Percentiles rank a stretch among this genome's conserved stretches.
Conservation (phyloP, 257 asterid genomes). For the Scutellaria baicalensis region DNA sequence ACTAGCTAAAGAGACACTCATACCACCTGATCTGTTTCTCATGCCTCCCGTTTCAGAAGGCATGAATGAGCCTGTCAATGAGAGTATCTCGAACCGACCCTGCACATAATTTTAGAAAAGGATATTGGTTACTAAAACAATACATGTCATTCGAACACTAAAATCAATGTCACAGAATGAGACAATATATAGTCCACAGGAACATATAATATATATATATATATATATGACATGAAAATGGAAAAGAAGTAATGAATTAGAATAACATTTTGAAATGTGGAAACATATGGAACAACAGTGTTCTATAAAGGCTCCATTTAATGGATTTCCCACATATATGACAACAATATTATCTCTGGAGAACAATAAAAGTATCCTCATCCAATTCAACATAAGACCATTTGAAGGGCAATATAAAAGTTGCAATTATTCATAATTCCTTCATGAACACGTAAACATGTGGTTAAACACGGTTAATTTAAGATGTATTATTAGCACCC, state of each 20-base stretch:
- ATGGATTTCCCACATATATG: neutral
- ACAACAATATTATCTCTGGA: neutral
- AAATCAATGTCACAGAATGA: neutral
- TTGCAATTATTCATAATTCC: neutral
- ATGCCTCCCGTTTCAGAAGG: conserved; percentile 84
- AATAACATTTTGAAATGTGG: too few species aligned
- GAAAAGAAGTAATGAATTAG: too few species aligned
- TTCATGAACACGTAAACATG: neutral
- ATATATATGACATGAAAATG: too few species aligned
- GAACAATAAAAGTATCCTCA: neutral
- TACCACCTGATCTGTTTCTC: conserved; percentile 88
- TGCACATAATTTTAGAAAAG: neutral
- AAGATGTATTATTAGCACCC: neutral
- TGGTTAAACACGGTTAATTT: neutral
- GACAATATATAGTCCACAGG: neutral
- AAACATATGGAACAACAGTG: too few species aligned
- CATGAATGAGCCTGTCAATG: conserved; percentile 83
- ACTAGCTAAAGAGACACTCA: conserved; percentile 90
- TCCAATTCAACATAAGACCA: neutral
- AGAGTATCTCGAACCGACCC: conserved; percentile 96
- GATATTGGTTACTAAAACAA: neutral
- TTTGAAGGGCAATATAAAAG: neutral
- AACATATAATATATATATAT: neutral
- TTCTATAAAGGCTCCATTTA: neutral
- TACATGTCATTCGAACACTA: neutral